Base-by-base conservation (phyloP, 352 stramenopile species). In the Pythium brachiatum region DNA sequence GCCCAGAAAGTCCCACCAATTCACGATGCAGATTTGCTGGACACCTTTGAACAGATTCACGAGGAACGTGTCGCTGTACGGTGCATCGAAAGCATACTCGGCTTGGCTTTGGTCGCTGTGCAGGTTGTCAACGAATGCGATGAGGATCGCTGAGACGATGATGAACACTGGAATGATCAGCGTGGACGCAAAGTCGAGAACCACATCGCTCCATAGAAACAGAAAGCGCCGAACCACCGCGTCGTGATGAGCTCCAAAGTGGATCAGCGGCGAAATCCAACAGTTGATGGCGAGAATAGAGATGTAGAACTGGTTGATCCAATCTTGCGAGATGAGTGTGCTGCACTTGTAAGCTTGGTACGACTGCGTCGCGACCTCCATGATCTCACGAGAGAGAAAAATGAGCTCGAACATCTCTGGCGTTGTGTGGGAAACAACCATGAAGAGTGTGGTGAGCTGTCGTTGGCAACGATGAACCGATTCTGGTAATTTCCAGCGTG, bases 311-410 rank as follows among this genome's bases (percentile, higher is more conserved):
- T 41, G 3, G 43, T 67, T 67, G 38, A 60, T 67, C 60, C 51
- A 61, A 2, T 43, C 21, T 32, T 60, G 26, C 0, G 51, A 25
- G 51, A 67, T 60, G 34, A 67, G 52, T 16, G 38, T 60, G 29
- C 60, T 67, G 41, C 39, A 47, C 52, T 67, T 67, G 60, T 67
- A 67, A 2, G 44, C 60, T 23, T 67, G 60, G 18, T 67, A 67
- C 26, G 51, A 41, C 36, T 67, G 60, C 7, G 52, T 55, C 5
- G 38, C 36, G 26, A 67, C 34, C 34, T 67, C 60, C n/a, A 55
- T 36, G n/a, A 56, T 34, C 26, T 67, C 60, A 21, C 60, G 41
- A n/a, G 21, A 29, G 21, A 67, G 25, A 25, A 61, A 67, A 4
- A 61, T 12, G 1, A 50, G 11, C 31, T 67, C 60, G 36, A 67